Conservation (phyloP, 768 basidiomycete species). For the Lactarius sanguifluus region DNA sequence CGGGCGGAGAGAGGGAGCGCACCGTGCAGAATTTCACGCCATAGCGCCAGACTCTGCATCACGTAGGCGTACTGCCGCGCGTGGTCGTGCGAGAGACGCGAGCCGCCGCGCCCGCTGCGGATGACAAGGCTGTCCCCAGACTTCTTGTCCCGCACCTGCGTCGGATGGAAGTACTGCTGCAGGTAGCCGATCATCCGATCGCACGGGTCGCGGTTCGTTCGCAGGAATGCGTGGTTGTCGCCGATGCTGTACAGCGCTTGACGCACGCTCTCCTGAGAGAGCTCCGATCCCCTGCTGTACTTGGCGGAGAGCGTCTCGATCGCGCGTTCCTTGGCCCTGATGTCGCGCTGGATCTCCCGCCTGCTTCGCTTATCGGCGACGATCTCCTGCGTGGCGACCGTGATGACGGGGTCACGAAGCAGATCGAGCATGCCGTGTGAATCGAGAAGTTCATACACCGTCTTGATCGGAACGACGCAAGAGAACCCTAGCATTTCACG, state of each 20-base stretch:
- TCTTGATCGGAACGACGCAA: constrained; percentile 75
- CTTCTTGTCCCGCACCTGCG: constrained; percentile 61
- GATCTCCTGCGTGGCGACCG: constrained; percentile 80
- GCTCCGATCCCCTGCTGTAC: constrained; percentile 52
- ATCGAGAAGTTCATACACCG: constrained; percentile 68
- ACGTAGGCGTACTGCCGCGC: constrained; percentile 84
- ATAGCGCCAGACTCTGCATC: constrained; percentile 80
- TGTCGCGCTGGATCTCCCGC: constrained; percentile 81
- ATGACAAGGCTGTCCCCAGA: constrained; percentile 62
- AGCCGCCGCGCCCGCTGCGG: constrained; percentile 76
- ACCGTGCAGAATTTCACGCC: constrained; percentile 87
- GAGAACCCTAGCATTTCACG: constrained; percentile 77
- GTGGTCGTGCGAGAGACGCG: constrained; percentile 81
- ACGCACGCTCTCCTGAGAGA: constrained; percentile 64
- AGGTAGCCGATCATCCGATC: constrained; percentile 79
- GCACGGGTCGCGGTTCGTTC: constrained; percentile 85
- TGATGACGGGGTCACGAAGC: constrained; percentile 73
- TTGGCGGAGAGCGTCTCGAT: constrained; percentile 70
- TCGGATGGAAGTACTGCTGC: constrained; percentile 75
- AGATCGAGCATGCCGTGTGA: constrained; percentile 62
- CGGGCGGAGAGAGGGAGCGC: constrained; percentile 18
- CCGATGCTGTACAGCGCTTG: constrained; percentile 88
- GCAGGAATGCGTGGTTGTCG: constrained; percentile 86
- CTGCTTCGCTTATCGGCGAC: constrained; percentile 67
- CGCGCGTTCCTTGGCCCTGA: constrained; percentile 80